A percentile compares a stretch with the other conserved stretches of the same genome.
These are phyloP conservation scores for Ogataea hybrid DNA, from an alignment of 1,139 yeast species.

Conservation along the genomic window DNA sequence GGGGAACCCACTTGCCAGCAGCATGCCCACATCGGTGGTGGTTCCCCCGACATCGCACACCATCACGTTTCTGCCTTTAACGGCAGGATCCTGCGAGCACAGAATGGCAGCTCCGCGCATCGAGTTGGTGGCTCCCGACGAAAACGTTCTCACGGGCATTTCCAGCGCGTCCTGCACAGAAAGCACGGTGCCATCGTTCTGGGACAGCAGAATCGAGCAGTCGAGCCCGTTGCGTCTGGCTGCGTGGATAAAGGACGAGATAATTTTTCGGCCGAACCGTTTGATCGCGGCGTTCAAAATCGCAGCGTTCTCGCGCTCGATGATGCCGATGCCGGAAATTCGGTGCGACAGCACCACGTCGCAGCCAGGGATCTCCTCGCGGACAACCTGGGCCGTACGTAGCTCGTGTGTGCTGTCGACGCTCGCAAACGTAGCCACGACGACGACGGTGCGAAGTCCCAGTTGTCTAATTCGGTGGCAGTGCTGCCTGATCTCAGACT, in stretches of 20 bases:
- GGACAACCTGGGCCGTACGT: constrained; percentile 27
- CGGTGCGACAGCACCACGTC: constrained; percentile 31
- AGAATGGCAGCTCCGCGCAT: constrained; percentile 37
- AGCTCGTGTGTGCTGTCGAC: constrained; percentile 30
- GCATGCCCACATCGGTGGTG: constrained; percentile 34
- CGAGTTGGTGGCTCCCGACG: constrained; percentile 37
- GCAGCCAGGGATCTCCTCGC: constrained; percentile 22
- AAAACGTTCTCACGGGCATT: constrained; percentile 34
- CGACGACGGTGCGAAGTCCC: constrained; percentile 30
- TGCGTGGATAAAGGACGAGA: constrained; percentile 30
- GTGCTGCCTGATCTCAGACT: constrained; percentile 25
- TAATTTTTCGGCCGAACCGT: constrained; percentile 32
- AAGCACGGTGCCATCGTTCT: constrained; percentile 36
- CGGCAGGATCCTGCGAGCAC: constrained; percentile 23
- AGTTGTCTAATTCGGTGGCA: constrained; percentile 25
- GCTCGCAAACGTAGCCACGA: constrained; percentile 32
- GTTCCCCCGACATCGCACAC: constrained; percentile 38
- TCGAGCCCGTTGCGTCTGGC: constrained; percentile 27
- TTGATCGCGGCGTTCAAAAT: constrained; percentile 34
- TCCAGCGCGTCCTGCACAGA: constrained; percentile 30
- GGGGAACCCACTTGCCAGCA: constrained; percentile 33
- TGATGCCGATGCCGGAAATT: constrained; percentile 33
- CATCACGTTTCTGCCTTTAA: constrained; percentile 26
- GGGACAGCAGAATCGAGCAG: constrained; percentile 34
- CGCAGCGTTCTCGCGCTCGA: constrained; percentile 35